Evolutionary conservation across 2,329 filamentous ascomycete species (phyloP).

Genomic region (Cladobotryum mycophilum): DNA sequence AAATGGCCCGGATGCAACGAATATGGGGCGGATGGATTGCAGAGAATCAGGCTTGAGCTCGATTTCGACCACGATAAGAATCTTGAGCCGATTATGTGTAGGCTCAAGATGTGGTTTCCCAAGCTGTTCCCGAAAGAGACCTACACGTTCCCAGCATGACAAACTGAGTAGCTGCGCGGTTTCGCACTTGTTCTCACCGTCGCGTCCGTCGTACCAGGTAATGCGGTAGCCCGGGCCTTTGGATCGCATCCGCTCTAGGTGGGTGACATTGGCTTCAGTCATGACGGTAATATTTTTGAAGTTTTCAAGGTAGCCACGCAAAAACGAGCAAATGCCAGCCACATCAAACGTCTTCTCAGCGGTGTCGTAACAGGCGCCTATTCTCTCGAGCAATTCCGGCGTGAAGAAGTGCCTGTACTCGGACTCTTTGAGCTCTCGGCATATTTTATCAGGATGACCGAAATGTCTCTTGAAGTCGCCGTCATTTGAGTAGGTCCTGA

Average conservation of each 20-base stretch:
- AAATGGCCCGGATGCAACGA: conserved; percentile 3
- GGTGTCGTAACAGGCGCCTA: conserved; percentile 2
- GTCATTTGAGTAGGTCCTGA: conserved; percentile 1
- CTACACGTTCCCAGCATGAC: conserved; percentile 3
- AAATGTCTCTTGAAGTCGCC: not conserved
- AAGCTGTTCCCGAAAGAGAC: conserved; percentile 1
- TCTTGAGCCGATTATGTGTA: conserved; percentile 5
- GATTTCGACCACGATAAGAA: conserved; percentile 1
- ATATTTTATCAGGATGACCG: not conserved
- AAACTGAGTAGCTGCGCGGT: not conserved
- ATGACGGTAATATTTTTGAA: not conserved
- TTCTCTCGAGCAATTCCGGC: not conserved
- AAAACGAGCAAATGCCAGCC: not conserved
- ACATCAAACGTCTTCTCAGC: conserved; percentile 4
- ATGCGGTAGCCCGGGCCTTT: not conserved
- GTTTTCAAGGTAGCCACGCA: not conserved
- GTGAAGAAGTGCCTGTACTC: not conserved
- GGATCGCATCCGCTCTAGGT: not conserved
- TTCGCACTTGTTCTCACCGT: not conserved
- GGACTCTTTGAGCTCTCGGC: not conserved
- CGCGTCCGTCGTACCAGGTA: not conserved
- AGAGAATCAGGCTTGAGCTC: not conserved
- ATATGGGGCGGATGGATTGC: conserved; percentile 2
- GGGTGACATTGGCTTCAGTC: not conserved
- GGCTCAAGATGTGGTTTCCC: not conserved